Percentiles rank a stretch among this genome's conserved stretches.
Conservation (phyloP, 1,284 basidiomycete genomes). For the Cryptococcus maquisensis region DNA sequence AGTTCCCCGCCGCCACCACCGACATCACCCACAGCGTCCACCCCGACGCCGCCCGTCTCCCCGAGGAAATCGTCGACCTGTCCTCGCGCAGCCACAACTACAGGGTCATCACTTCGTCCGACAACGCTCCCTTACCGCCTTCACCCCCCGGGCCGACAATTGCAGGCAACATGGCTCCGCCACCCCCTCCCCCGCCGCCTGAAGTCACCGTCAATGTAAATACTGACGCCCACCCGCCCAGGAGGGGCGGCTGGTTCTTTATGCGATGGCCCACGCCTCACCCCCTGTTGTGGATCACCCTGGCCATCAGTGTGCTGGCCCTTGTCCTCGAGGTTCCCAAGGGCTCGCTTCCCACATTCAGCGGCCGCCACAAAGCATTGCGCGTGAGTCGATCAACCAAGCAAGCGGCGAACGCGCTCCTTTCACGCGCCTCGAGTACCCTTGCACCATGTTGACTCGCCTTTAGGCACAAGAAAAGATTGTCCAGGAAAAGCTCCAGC, state of each 20-base stretch:
- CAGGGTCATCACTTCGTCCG: neutral
- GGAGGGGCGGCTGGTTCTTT: neutral
- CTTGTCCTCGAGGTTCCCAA: constrained; percentile 42
- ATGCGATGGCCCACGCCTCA: constrained; percentile 24
- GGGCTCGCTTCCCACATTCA: constrained; percentile 39
- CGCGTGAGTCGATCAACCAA: constrained; percentile 26
- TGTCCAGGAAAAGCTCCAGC: constrained; percentile 31
- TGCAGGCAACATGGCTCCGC: no score
- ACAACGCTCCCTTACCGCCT: no score
- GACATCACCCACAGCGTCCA: constrained; percentile 4
- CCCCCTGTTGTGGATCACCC: constrained; percentile 41
- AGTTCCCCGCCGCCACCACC: constrained; percentile 3
- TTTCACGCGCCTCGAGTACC: neutral
- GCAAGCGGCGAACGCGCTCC: neutral
- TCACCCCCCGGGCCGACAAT: no score
- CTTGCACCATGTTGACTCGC: neutral
- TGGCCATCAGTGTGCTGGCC: constrained; percentile 30
- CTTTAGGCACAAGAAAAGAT: constrained; percentile 34
- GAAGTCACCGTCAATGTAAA: no score
- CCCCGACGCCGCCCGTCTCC: neutral
- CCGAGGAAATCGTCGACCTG: no score
- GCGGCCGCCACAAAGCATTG: constrained; percentile 38
- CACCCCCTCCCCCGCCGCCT: no score
- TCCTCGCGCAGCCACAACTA: neutral
- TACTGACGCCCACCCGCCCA: neutral